These are phyloP conservation scores for Colletotrichum musae DNA, from an alignment of 2,329 filamentous ascomycete species.

Conservation along the genomic window DNA sequence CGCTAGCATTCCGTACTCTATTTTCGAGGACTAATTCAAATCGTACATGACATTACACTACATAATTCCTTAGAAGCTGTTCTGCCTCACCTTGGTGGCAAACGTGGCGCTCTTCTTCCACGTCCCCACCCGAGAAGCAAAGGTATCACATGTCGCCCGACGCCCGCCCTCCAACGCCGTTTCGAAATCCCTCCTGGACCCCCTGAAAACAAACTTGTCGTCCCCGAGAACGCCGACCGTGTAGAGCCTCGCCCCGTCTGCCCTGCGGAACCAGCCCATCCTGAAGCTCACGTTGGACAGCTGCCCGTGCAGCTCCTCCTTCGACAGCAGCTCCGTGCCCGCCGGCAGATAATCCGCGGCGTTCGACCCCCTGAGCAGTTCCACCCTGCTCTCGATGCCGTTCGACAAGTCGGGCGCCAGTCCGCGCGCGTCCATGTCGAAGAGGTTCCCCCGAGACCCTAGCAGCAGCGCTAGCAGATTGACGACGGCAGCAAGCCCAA, in stretches of 20 bases:
- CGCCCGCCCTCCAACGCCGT: slow-evolving; percentile 23
- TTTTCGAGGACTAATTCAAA: no score
- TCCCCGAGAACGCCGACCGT: slow-evolving; percentile 22
- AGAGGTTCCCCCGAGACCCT: neutral
- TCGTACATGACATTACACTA: neutral
- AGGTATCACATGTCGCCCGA: slow-evolving; percentile 9
- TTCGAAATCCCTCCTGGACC: neutral
- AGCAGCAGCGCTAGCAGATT: slow-evolving; percentile 23
- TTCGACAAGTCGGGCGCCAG: slow-evolving; percentile 15
- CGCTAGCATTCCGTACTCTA: no score
- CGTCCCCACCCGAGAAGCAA: slow-evolving; percentile 2
- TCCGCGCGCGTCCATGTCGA: slow-evolving; percentile 21
- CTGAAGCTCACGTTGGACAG: slow-evolving; percentile 5
- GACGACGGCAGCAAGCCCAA: neutral
- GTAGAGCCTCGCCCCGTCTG: neutral
- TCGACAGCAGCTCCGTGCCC: slow-evolving; percentile 3
- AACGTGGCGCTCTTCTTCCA: slow-evolving; percentile 4
- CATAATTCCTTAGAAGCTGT: neutral
- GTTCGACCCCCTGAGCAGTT: neutral
- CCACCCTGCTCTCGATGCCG: slow-evolving; percentile 10
- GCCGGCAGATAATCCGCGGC: slow-evolving; percentile 11
- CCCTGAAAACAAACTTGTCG: slow-evolving; percentile 1
- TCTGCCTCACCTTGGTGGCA: neutral
- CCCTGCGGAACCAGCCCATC: slow-evolving; percentile 27
- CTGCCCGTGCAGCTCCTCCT: slow-evolving; percentile 12